Base-by-base conservation (phyloP, 495 filamentous ascomycete genomes). In the Podospora comata region DNA sequence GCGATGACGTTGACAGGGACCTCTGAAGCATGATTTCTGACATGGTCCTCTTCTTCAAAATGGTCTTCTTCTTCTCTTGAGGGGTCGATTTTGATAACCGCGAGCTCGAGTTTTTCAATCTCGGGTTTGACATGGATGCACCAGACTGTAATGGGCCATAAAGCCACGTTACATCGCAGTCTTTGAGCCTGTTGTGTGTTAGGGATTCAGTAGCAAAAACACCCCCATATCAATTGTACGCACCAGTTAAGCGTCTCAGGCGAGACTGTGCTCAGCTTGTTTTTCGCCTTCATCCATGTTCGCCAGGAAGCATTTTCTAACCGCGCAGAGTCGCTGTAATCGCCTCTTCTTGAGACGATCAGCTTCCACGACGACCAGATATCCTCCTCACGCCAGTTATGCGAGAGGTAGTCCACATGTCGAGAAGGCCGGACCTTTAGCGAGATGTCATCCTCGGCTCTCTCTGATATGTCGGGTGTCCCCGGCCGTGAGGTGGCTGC, bases 311-410 rank as follows among this genome's bases (percentile, higher is more conserved):
- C 95, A 80, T 99, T 99, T 77, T 99, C 95, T 62, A 99, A 77
- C 64, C 95, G 84, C 11, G 89, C 87, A 28, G 90, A 84, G 74
- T 99, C 93, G 69, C 83, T 90, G 72, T 96, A 96, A 57, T 90
- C 84, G 30, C 86, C 87, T 74, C 88, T 85, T 68, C 90, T 91
- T 15, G 88, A 85, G 54, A 93, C 89, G 71, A 99, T 92, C 79
- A 94, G 92, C 67, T 92, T 88, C 95, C 95, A 99, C 3, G 94
- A 97, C 16, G 92, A 86, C 95, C 95, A 99, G 13, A 99, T 96
- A 78, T 99, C 95, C 78, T 97, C 94, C 79, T 98, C 94, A 56
- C 86, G 87, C 95, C 95, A 99, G 65, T 94, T 87, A 73, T 99
- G 91, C 44, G 94, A 96, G 5, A 99, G 84, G 76, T 99, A 99